Evolutionary conservation across 306 rosid genomes (phyloP).

Genomic region (Cicer pinnatifidum): DNA sequence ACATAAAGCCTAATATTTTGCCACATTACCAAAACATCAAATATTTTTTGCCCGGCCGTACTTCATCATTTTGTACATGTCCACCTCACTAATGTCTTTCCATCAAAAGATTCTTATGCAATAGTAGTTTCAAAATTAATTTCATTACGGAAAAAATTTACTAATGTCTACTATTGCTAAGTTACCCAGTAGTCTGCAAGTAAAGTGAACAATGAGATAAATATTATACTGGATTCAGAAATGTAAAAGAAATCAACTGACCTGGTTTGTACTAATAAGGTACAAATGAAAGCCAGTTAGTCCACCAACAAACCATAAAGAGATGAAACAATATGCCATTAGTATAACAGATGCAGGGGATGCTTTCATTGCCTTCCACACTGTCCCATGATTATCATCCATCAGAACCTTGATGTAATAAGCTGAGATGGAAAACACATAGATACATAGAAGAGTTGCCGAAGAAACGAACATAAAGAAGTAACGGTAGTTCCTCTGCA

Average conservation of each 20-base stretch:
- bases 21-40: background rate
- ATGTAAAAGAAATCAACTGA: constrained; percentile 49
- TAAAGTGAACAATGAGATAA: constrained; percentile 22
- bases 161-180: background rate
- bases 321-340: constrained; percentile 82
- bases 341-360: constrained; percentile 83
- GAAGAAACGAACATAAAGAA: constrained; percentile 93
- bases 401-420: constrained; percentile 81
- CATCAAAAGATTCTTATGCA: background rate
- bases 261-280: constrained; percentile 90
- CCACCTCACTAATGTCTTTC: constrained; percentile 24
- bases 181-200: constrained; percentile 14
- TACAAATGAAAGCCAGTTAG: constrained; percentile 93
- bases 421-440: constrained; percentile 82
- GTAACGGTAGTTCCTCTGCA: constrained; percentile 90
- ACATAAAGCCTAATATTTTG: constrained; percentile 10
- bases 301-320: constrained; percentile 97
- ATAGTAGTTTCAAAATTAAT: background rate
- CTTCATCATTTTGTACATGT: constrained; percentile 32
- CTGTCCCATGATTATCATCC: constrained; percentile 65
- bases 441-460: constrained; percentile 86
- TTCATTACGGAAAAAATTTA: background rate
- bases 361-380: constrained; percentile 90
- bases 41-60: background rate
- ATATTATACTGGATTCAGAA: constrained; percentile 42